A percentile compares a stretch with the other conserved stretches of the same genome.
phyloP scores from a whole-genome alignment of 2,329 filamentous ascomycete species.

The Magnaporthiopsis poae region DNA sequence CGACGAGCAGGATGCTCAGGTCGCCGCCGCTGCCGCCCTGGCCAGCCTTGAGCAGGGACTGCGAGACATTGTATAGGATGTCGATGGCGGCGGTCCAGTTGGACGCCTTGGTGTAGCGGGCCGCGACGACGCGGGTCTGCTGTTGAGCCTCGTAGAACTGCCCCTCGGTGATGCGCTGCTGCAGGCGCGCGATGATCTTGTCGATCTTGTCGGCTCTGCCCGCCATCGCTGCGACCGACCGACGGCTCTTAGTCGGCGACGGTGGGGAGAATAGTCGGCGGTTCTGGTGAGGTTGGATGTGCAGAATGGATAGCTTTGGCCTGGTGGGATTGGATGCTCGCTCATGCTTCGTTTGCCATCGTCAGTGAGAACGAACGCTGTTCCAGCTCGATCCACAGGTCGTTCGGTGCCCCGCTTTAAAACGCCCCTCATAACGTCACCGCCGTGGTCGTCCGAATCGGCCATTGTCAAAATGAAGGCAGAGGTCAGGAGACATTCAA shows the following conservation, averaged over 20 bases:
- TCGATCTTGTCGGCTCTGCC: conserved; percentile 37
- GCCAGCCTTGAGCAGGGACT: conserved; percentile 78
- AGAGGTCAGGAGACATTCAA: not conserved
- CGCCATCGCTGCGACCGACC: conserved; percentile 8
- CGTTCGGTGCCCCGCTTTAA: not conserved
- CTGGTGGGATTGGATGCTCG: not conserved
- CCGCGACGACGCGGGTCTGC: conserved; percentile 88
- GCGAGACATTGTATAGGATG: conserved; percentile 73
- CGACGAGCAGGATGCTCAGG: conserved; percentile 74
- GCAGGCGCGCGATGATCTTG: conserved; percentile 56
- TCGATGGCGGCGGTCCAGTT: conserved; percentile 82
- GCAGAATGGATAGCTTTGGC: not conserved
- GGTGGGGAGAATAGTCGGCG: not conserved
- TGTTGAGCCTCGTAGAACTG: conserved; percentile 98
- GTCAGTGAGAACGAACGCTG: not conserved
- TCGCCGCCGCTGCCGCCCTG: conserved; percentile 90
- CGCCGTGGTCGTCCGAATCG: too few species aligned
- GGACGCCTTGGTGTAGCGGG: conserved; percentile 79
- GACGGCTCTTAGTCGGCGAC: not conserved
- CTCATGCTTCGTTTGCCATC: not conserved
- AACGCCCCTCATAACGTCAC: not conserved
- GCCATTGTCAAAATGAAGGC: not conserved
- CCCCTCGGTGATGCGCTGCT: conserved; percentile 50
- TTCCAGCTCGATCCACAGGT: not conserved
- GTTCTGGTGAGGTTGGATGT: not conserved